phyloP scores from a whole-genome alignment of 1,284 basidiomycete species.

The Trametes versicolor region DNA sequence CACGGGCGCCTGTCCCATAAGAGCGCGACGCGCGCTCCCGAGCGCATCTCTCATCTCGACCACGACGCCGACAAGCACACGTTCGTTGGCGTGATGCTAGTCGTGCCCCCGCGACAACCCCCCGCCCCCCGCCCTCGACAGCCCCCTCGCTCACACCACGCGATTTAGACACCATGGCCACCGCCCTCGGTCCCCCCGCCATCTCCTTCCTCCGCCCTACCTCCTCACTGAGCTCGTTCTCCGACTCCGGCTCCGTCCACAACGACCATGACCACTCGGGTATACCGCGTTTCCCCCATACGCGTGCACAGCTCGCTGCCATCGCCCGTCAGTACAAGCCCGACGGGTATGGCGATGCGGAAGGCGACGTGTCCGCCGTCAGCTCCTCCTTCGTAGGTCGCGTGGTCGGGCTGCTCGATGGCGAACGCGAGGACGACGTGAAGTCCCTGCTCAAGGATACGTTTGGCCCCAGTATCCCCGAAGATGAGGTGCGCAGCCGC shows the following conservation, averaged over 20 bases:
- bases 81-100: constrained; percentile 19
- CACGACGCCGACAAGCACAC: constrained; percentile 4
- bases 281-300: constrained; percentile 75
- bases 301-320: constrained; percentile 76
- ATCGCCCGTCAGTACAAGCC: constrained; percentile 77
- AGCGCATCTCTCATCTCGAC: neutral
- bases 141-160: constrained; percentile 1
- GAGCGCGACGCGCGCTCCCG: constrained; percentile 1
- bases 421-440: constrained; percentile 88
- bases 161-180: constrained; percentile 26
- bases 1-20: constrained; percentile 13
- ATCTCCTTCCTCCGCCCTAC: constrained; percentile 36
- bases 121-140: constrained; percentile 8
- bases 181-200: constrained; percentile 35
- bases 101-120: constrained; percentile 16
- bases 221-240: constrained; percentile 33
- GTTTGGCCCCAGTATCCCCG: constrained; percentile 69
- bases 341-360: constrained; percentile 58
- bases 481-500: constrained; percentile 70
- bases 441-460: constrained; percentile 77
- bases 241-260: constrained; percentile 34
- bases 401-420: constrained; percentile 76
- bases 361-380: constrained; percentile 64
- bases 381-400: constrained; percentile 68
- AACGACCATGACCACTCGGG: constrained; percentile 31